Evolutionary conservation across 352 stramenopile genomes (phyloP), one percentile per base, ranked within the genome.

Genomic region (Phytophthora citrophthora): DNA sequence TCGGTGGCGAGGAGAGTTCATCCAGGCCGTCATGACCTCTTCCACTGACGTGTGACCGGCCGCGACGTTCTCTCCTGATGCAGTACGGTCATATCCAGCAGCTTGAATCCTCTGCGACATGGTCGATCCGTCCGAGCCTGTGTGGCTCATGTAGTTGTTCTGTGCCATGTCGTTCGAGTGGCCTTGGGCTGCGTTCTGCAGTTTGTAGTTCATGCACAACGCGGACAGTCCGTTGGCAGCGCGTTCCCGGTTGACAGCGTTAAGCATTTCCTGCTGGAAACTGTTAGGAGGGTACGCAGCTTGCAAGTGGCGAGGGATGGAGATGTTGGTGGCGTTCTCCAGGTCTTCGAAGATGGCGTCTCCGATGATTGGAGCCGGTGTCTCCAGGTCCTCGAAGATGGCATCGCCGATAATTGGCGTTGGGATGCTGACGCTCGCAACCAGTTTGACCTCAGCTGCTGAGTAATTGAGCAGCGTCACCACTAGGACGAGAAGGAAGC

Each of bases 51-150:
- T 47, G 36, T 88, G 74, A 1, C 81, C 78, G 0, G 73, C 74
- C 4, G 81, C 81, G 12, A 88, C 76, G 65, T 90, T 90, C 61
- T 90, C 81, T n/a, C 64, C 81, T 9, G 75, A 54, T 51, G 58
- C 73, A 41, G 62, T 74, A 45, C 72, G 75, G n/a, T 76, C 53
- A 53, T 88, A 91, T 0, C 76, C 67, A 40, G 69, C 53, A 26
- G 34, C 52, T 29, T 58, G 68, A 23, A 91, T 71, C 6, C 81
- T 77, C 16, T 65, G 27, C 3, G 39, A 50, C 58, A 81, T 74
- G 7, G 56, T 77, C 29, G 74, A 86, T 2, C 76, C 74, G 29
- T 74, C 64, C 5, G 67, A 74, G 12, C 78, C 79, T 1, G 50
- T 84, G 72, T 90, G 81, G 46, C 60, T 73, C 75, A 88, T 86